Conservation (phyloP, 768 basidiomycete genomes). For the Boletus barrowsii region DNA sequence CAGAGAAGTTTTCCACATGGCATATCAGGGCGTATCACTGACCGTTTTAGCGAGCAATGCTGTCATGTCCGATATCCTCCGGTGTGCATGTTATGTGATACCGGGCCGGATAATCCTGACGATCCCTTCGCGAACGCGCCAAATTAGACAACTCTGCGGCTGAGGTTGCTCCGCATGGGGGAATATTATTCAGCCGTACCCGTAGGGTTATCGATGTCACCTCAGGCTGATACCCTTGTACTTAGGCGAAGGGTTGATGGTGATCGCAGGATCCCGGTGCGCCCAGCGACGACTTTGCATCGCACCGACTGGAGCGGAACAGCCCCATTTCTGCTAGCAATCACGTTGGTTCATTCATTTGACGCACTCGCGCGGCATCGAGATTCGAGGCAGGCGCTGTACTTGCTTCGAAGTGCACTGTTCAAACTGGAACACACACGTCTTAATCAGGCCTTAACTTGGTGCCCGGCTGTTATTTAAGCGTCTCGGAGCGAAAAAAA, state of each 20-base stretch:
- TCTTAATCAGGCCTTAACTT: constrained; percentile 10
- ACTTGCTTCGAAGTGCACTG: constrained; percentile 18
- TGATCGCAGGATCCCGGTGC: constrained; percentile 18
- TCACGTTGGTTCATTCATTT: constrained; percentile 23
- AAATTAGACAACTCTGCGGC: constrained; percentile 17
- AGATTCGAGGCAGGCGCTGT: constrained; percentile 20
- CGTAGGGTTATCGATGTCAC: constrained; percentile 23
- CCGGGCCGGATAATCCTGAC: constrained; percentile 31
- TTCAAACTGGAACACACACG: constrained; percentile 8
- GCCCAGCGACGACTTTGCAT: constrained; percentile 11
- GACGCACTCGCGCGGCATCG: constrained; percentile 5
- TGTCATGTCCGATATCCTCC: constrained; percentile 27
- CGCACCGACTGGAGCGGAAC: constrained; percentile 25
- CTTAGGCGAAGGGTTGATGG: constrained; percentile 6
- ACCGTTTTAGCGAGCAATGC: constrained; percentile 9
- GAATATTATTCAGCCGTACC: constrained; percentile 26
- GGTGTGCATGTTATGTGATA: constrained; percentile 10
- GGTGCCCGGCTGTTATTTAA: constrained; percentile 13
- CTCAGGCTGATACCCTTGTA: not conserved
- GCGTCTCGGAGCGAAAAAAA: constrained; percentile 25
- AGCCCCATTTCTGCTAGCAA: constrained; percentile 13
- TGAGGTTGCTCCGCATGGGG: constrained; percentile 19
- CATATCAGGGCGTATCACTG: constrained; percentile 22
- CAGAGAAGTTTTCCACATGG: constrained; percentile 18
- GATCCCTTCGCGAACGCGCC: constrained; percentile 30